These are phyloP conservation scores for Solanum tarijense DNA, from an alignment of 257 asterid genomes.

Conservation along the genomic window DNA sequence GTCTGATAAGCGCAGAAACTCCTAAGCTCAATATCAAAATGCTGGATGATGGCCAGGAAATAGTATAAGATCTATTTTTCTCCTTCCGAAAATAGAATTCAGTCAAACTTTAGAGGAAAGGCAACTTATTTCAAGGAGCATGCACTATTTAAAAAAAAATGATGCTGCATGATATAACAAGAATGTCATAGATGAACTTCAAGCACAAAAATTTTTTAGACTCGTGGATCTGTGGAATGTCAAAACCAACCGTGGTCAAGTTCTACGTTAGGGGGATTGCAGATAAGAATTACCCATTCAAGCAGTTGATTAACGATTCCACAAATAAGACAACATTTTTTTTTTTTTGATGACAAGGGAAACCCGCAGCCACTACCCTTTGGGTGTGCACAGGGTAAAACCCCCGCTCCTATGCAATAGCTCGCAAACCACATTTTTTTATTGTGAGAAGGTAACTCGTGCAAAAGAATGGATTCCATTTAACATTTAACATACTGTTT, in stretches of 20 bases:
- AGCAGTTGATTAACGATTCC: background rate
- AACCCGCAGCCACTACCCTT: too few relatives aligned
- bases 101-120: background rate
- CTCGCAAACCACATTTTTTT: too few relatives aligned
- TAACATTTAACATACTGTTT: slow-evolving; percentile 72
- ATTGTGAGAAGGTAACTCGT: background rate
- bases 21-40: background rate
- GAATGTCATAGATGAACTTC: background rate
- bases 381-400: too few relatives aligned
- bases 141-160: background rate
- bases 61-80: background rate
- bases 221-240: background rate
- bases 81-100: background rate
- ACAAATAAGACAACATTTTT: background rate
- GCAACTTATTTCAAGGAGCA: background rate
- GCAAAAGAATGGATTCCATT: background rate
- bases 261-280: background rate
- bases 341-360: too few relatives aligned
- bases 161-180: background rate
- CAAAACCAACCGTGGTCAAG: background rate
- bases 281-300: background rate
- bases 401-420: too few relatives aligned
- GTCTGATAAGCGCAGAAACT: background rate
- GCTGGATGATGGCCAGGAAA: background rate
- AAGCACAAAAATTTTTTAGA: background rate